Conservation (phyloP, 768 basidiomycete genomes). For the Agrocybe pediades region DNA sequence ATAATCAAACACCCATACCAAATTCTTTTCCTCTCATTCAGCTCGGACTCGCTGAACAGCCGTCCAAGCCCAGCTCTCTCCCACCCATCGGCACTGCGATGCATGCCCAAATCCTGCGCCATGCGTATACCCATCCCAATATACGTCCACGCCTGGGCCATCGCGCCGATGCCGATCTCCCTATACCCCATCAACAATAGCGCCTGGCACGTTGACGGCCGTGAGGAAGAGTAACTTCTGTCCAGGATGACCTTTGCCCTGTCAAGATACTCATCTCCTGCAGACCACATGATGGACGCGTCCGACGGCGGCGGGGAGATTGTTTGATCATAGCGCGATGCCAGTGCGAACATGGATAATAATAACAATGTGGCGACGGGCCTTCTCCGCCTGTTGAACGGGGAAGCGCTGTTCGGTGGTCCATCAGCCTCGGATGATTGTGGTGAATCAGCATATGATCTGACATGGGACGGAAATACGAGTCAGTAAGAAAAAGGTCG, state of each 20-base stretch:
- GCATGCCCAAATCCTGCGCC: slow-evolving; percentile 88
- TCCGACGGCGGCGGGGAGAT: slow-evolving; percentile 40
- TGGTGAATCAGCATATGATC: slow-evolving; percentile 16
- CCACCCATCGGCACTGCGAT: slow-evolving; percentile 82
- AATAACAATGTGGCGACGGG: slow-evolving; percentile 67
- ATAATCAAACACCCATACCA: slow-evolving; percentile 82
- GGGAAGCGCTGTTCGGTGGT: slow-evolving; percentile 25
- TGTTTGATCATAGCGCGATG: slow-evolving; percentile 63
- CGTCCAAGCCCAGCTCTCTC: slow-evolving; percentile 55
- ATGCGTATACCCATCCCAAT: slow-evolving; percentile 90
- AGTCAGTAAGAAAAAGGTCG: background rate
- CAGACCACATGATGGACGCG: slow-evolving; percentile 72
- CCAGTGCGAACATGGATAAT: slow-evolving; percentile 82
- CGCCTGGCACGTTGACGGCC: slow-evolving; percentile 76
- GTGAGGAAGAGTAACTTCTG: slow-evolving; percentile 67
- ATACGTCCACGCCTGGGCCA: slow-evolving; percentile 87
- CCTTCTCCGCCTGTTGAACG: slow-evolving; percentile 42
- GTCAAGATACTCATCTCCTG: slow-evolving; percentile 73
- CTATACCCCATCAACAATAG: slow-evolving; percentile 81
- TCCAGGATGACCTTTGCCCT: slow-evolving; percentile 69
- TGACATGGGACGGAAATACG: slow-evolving; percentile 1
- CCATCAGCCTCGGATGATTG: slow-evolving; percentile 17
- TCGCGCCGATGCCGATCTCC: slow-evolving; percentile 86
- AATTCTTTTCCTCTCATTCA: slow-evolving; percentile 70
- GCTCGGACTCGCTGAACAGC: slow-evolving; percentile 61